These are phyloP conservation scores for Fusarium sp. DNA, from an alignment of 2,329 filamentous ascomycete genomes.

Conservation along the genomic window DNA sequence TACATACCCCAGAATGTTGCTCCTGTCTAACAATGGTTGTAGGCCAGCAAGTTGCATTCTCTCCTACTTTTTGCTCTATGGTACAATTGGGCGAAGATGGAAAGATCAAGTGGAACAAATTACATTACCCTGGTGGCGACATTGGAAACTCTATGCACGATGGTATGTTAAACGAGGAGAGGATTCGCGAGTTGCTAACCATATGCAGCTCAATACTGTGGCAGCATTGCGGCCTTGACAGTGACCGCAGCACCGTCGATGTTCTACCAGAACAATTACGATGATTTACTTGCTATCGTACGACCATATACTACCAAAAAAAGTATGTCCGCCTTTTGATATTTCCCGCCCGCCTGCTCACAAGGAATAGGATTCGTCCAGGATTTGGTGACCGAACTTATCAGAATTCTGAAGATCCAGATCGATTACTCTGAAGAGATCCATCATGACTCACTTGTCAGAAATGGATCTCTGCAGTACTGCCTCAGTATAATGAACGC, in stretches of 20 bases:
- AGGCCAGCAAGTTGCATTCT: constrained; percentile 69
- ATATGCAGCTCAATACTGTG: constrained; percentile 60
- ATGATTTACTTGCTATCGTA: constrained; percentile 78
- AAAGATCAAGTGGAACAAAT: constrained; percentile 65
- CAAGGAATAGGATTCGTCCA: constrained; percentile 62
- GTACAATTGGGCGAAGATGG: constrained; percentile 67
- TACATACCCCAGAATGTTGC: background rate
- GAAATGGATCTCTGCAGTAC: constrained; percentile 76
- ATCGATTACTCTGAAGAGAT: constrained; percentile 85
- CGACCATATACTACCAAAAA: constrained; percentile 55
- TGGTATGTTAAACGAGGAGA: constrained; percentile 47
- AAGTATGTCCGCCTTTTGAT: constrained; percentile 31
- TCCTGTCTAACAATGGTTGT: constrained; percentile 20
- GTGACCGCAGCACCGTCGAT: constrained; percentile 58
- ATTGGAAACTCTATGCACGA: constrained; percentile 59
- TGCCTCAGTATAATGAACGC: constrained; percentile 83
- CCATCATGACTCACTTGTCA: constrained; percentile 75
- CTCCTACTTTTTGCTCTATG: constrained; percentile 67
- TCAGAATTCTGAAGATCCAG: constrained; percentile 74
- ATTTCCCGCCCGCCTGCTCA: constrained; percentile 21
- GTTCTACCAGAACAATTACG: constrained; percentile 63
- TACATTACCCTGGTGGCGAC: constrained; percentile 61
- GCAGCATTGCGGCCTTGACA: constrained; percentile 70
- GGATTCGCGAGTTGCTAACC: constrained; percentile 13
- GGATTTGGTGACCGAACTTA: constrained; percentile 72